These are phyloP conservation scores for Exophiala aquamarina DNA, from an alignment of 2,329 filamentous ascomycete genomes.

Conservation along the genomic window DNA sequence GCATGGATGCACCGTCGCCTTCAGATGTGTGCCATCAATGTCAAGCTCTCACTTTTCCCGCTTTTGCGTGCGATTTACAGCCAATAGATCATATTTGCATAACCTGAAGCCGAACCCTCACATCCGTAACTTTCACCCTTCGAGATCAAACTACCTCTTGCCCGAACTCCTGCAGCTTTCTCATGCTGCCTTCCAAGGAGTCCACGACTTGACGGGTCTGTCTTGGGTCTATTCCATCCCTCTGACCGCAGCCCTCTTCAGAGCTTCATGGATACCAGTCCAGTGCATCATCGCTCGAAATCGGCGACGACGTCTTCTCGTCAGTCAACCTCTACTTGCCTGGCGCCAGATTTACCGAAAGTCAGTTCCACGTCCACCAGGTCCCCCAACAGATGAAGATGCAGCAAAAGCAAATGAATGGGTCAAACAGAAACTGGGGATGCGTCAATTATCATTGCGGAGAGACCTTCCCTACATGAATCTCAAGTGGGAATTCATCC, in stretches of 20 bases:
- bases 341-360: slow-evolving; percentile 33
- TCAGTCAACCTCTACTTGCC: slow-evolving; percentile 43
- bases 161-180: slow-evolving; percentile 18
- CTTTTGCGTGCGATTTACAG: neutral
- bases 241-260: slow-evolving; percentile 53
- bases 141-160: slow-evolving; percentile 37
- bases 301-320: slow-evolving; percentile 40
- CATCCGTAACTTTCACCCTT: slow-evolving; percentile 51
- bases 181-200: slow-evolving; percentile 18
- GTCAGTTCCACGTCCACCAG: slow-evolving; percentile 15
- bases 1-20: no score
- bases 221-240: slow-evolving; percentile 58
- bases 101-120: neutral
- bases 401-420: slow-evolving; percentile 16
- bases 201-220: slow-evolving; percentile 52
- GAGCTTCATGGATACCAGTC: slow-evolving; percentile 50
- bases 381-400: slow-evolving; percentile 6
- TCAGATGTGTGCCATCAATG: no score
- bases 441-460: slow-evolving; percentile 21
- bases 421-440: slow-evolving; percentile 13
- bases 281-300: slow-evolving; percentile 41
- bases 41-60: no score
- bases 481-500: slow-evolving; percentile 1
- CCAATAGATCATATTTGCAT: neutral
- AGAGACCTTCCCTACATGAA: slow-evolving; percentile 22